Evolutionary conservation across 192 early-diverging fungal genomes (phyloP).

Genomic region (Lobosporangium transversale): DNA sequence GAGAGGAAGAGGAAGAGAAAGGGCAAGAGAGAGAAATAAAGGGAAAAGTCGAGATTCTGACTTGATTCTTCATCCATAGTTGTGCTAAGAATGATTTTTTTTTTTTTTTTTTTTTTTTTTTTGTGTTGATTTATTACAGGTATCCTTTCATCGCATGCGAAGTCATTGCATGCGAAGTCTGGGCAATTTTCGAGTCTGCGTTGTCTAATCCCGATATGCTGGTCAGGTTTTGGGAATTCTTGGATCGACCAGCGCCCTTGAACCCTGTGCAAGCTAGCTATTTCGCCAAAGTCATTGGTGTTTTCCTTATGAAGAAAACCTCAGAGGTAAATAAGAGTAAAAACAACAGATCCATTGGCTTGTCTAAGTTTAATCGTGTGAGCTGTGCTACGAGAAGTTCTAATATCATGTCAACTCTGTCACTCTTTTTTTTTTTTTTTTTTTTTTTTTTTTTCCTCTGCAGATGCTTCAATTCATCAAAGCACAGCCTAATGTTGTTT

Average conservation of each 20-base stretch:
- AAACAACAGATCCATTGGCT: no score
- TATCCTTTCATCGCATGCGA: constrained; percentile 87
- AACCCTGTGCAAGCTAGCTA: constrained; percentile 88
- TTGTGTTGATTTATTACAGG: constrained; percentile 53
- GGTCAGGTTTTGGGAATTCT: constrained; percentile 84
- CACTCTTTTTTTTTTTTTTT: no score
- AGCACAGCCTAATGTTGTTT: constrained; percentile 77
- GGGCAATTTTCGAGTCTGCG: constrained; percentile 79
- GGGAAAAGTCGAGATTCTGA: no score
- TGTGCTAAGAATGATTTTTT: not conserved
- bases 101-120: not conserved
- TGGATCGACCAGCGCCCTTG: constrained; percentile 80
- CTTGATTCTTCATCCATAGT: no score
- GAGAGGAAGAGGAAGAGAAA: no score
- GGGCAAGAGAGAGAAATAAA: no score
- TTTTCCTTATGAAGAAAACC: constrained; percentile 90
- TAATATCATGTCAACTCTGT: no score
- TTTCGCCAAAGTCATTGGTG: constrained; percentile 91
- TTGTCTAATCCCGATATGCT: constrained; percentile 78
- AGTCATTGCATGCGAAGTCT: constrained; percentile 80
- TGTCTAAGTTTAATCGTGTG: no score
- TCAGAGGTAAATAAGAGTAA: no score
- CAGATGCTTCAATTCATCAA: constrained; percentile 90
- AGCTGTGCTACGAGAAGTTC: no score
- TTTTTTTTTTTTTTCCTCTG: no score